Conservation (phyloP, 352 stramenopile genomes). For the Thraustochytrium sp. region DNA sequence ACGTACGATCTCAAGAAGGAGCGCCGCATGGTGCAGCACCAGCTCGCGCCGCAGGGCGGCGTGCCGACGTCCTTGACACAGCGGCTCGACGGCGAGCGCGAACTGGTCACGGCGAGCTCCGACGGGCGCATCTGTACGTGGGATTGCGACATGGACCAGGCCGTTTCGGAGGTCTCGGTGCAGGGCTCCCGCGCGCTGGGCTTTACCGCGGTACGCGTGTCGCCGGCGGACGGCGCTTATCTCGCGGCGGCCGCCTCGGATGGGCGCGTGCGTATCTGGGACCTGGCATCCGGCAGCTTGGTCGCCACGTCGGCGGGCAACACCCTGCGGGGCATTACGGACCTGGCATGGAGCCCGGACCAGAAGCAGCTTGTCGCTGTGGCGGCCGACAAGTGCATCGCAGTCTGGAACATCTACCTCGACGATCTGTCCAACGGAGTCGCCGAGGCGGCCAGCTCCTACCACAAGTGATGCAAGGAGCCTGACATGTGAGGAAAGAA, state of each 20-base stretch:
- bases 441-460: neutral
- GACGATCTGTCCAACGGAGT: neutral
- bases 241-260: conserved; percentile 73
- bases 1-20: conserved; percentile 81
- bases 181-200: conserved; percentile 14
- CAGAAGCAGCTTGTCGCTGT: conserved; percentile 82
- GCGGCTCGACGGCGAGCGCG: conserved; percentile 74
- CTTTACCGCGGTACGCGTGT: conserved; percentile 53
- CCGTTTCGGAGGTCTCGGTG: conserved; percentile 60
- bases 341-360: conserved; percentile 74
- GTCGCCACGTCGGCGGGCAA: conserved; percentile 33
- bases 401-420: conserved; percentile 79
- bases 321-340: conserved; percentile 48
- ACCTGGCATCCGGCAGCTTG: conserved; percentile 52
- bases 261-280: conserved; percentile 69
- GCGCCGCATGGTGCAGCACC: conserved; percentile 68
- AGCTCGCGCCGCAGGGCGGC: conserved; percentile 59
- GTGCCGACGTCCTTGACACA: conserved; percentile 71
- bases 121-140: conserved; percentile 75
- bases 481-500: no score
- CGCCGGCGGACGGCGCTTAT: conserved; percentile 57
- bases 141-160: conserved; percentile 78
- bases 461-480: no score
- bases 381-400: conserved; percentile 75
- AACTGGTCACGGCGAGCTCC: conserved; percentile 74